These are phyloP conservation scores for Lepiota venenata DNA, from an alignment of 768 basidiomycete genomes.

Conservation along the genomic window DNA sequence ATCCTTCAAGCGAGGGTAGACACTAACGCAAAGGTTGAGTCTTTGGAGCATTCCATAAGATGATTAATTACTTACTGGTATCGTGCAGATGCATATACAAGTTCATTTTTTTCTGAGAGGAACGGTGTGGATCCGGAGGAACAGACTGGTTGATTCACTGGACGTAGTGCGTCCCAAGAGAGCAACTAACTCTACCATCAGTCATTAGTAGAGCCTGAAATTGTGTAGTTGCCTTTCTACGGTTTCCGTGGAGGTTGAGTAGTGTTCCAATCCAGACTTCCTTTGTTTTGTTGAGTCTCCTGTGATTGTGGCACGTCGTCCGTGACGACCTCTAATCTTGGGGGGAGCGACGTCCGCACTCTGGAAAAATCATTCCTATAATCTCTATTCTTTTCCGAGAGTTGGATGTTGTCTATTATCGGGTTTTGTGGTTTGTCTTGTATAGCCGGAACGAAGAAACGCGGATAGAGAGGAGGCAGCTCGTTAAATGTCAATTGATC, in stretches of 20 bases:
- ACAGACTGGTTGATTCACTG: slow-evolving; percentile 25
- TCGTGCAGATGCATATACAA: slow-evolving; percentile 52
- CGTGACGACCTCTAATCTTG: slow-evolving; percentile 26
- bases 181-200: slow-evolving; percentile 40
- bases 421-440: slow-evolving; percentile 77
- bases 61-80: slow-evolving; percentile 44
- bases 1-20: slow-evolving; percentile 42
- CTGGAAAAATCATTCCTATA: slow-evolving; percentile 10
- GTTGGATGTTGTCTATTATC: slow-evolving; percentile 56
- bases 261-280: slow-evolving; percentile 13
- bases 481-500: slow-evolving; percentile 14
- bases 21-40: slow-evolving; percentile 29
- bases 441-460: slow-evolving; percentile 63
- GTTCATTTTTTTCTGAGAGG: slow-evolving; percentile 62
- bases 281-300: slow-evolving; percentile 16
- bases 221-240: slow-evolving; percentile 22
- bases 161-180: slow-evolving; percentile 63
- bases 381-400: slow-evolving; percentile 19
- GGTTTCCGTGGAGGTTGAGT: slow-evolving; percentile 5
- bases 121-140: slow-evolving; percentile 53
- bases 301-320: slow-evolving; percentile 10
- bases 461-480: slow-evolving; percentile 38
- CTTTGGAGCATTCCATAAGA: not conserved
- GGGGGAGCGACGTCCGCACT: slow-evolving; percentile 17
- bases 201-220: slow-evolving; percentile 4